phyloP scores from a whole-genome alignment of 345 rosid genomes.

The Mercurialis annua region DNA sequence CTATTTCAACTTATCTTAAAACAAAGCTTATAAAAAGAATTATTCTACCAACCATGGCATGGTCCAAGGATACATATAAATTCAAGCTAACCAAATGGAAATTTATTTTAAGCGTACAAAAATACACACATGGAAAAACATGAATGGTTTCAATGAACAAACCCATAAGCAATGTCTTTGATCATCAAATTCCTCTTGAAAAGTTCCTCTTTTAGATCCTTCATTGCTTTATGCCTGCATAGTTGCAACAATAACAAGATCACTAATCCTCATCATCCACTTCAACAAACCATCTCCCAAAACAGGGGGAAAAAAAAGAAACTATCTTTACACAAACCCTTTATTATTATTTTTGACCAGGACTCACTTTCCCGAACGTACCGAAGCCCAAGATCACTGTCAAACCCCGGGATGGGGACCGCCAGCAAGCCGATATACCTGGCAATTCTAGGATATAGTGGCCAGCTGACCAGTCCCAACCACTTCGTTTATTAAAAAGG shows the following conservation, averaged over 20 bases:
- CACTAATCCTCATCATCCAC: too few species aligned
- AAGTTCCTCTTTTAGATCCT: constrained; percentile 82
- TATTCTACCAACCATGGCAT: neutral
- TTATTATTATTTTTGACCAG: too few species aligned
- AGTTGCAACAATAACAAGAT: constrained; percentile 14
- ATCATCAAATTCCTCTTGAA: constrained; percentile 61
- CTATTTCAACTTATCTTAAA: constrained; percentile 3
- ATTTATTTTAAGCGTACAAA: neutral
- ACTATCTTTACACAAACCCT: too few species aligned
- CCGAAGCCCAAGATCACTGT: too few species aligned
- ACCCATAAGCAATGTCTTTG: constrained; percentile 87
- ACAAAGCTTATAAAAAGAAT: neutral
- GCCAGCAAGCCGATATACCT: too few species aligned
- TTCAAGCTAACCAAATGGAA: neutral
- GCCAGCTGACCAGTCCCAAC: too few species aligned
- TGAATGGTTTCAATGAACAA: constrained; percentile 15
- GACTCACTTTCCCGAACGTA: too few species aligned
- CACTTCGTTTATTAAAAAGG: too few species aligned
- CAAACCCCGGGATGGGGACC: too few species aligned
- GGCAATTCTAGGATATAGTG: too few species aligned
- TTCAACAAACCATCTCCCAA: neutral
- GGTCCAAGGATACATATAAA: neutral
- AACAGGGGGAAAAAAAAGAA: neutral
- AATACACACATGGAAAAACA: neutral
- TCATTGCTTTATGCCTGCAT: constrained; percentile 74